Conservation (phyloP, 148 eudicot genomes). For the Chenopodium suecicum region DNA sequence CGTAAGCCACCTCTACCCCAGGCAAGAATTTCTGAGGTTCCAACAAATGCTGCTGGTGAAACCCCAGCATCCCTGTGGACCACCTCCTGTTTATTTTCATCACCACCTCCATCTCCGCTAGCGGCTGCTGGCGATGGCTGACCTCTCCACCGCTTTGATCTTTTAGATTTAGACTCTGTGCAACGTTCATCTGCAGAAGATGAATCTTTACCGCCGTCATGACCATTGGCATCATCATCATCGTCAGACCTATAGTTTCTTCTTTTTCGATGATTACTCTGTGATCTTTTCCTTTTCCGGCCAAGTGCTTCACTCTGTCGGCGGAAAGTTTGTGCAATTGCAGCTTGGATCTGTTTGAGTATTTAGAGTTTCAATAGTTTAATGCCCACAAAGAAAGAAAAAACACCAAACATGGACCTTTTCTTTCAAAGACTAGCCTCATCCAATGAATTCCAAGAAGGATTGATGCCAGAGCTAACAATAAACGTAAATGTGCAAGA, state of each 20-base stretch:
- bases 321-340: conserved; percentile 61
- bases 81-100: conserved; percentile 53
- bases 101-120: conserved; percentile 43
- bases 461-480: not conserved
- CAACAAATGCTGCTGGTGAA: conserved; percentile 47
- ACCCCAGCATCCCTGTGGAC: conserved; percentile 40
- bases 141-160: conserved; percentile 51
- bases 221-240: conserved; percentile 52
- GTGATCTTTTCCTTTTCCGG: conserved; percentile 61
- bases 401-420: not conserved
- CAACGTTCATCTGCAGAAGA: conserved; percentile 70
- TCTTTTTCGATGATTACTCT: conserved; percentile 44
- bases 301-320: conserved; percentile 76
- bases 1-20: conserved; percentile 81
- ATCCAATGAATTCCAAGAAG: not conserved
- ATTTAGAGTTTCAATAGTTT: conserved; percentile 10
- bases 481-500: not conserved
- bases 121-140: conserved; percentile 41
- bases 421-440: not conserved
- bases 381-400: conserved; percentile 4
- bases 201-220: conserved; percentile 56
- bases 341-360: conserved; percentile 63
- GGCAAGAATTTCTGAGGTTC: conserved; percentile 53
- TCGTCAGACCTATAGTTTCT: conserved; percentile 60
- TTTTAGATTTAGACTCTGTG: conserved; percentile 48